phyloP scores from a whole-genome alignment of 192 early-diverging fungal species.

The Linnemannia elongata region DNA sequence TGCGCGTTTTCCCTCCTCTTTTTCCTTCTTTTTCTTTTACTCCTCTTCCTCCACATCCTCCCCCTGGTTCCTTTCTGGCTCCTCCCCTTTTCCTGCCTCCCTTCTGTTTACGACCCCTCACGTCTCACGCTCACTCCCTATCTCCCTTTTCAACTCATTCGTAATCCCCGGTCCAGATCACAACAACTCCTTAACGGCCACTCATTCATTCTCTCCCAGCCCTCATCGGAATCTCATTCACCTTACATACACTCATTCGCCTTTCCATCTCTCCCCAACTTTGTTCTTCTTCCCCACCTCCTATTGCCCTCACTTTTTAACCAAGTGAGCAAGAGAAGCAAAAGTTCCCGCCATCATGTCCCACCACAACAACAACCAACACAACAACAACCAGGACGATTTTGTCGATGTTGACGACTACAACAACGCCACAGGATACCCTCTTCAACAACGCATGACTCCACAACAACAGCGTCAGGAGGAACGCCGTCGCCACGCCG shows the following conservation, averaged over 20 bases:
- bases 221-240: slow-evolving; percentile 11
- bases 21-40: not conserved
- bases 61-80: slow-evolving; percentile 6
- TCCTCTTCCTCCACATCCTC: no score
- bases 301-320: not conserved
- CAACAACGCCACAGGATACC: not conserved
- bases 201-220: not conserved
- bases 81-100: not conserved
- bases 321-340: not conserved
- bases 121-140: not conserved
- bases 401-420: slow-evolving; percentile 11
- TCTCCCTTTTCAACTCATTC: not conserved
- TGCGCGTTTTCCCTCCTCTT: not conserved
- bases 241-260: not conserved
- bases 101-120: not conserved
- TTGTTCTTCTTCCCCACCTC: not conserved
- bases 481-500: slow-evolving; percentile 34
- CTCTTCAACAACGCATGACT: slow-evolving; percentile 26
- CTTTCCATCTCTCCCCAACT: not conserved
- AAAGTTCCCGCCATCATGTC: slow-evolving; percentile 7
- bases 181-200: not conserved
- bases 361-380: slow-evolving; percentile 1
- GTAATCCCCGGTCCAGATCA: not conserved
- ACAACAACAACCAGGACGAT: not conserved
- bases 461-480: slow-evolving; percentile 42